phyloP scores from a whole-genome alignment of 2,329 filamentous ascomycete species.

The Diaporthe caulivora region DNA sequence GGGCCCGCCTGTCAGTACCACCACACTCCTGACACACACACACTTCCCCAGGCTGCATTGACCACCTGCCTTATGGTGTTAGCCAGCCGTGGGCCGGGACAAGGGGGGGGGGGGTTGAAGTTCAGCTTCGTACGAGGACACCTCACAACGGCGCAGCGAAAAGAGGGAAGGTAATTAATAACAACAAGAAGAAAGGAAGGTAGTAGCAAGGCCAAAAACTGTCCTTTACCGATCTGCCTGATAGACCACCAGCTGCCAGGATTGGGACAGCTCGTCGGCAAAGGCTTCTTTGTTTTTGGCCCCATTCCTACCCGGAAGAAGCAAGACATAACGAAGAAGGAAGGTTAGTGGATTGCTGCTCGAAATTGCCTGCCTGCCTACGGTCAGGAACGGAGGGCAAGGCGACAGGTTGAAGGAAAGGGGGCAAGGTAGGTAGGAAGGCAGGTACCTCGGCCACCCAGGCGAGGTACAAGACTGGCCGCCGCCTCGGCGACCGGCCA shows the following conservation, averaged over 20 bases:
- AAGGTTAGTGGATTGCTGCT: not conserved
- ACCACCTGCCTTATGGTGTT: too few relatives aligned
- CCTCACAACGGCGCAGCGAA: not conserved
- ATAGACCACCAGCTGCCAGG: not conserved
- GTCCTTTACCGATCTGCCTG: not conserved
- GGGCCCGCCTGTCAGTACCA: not conserved
- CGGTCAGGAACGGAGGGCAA: not conserved
- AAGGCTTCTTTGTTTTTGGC: not conserved
- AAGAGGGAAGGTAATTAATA: not conserved
- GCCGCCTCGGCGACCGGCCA: not conserved
- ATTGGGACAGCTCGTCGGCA: not conserved
- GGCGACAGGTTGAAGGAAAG: not conserved
- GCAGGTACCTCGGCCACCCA: not conserved
- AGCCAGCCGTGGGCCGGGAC: not conserved
- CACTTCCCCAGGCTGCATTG: not conserved
- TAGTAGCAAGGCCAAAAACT: not conserved
- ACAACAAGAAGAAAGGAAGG: not conserved
- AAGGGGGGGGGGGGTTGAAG: too few relatives aligned
- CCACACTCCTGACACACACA: not conserved
- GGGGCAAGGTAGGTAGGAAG: not conserved
- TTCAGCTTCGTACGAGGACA: not conserved
- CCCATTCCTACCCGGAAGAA: not conserved
- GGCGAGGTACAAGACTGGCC: slow-evolving; percentile 17
- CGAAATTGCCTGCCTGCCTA: not conserved
- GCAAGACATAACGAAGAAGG: not conserved